A percentile compares a stretch with the other conserved stretches of the same genome.
These are phyloP conservation scores for Jackrogersella multiformis DNA, from an alignment of 495 filamentous ascomycete genomes.

Conservation along the genomic window DNA sequence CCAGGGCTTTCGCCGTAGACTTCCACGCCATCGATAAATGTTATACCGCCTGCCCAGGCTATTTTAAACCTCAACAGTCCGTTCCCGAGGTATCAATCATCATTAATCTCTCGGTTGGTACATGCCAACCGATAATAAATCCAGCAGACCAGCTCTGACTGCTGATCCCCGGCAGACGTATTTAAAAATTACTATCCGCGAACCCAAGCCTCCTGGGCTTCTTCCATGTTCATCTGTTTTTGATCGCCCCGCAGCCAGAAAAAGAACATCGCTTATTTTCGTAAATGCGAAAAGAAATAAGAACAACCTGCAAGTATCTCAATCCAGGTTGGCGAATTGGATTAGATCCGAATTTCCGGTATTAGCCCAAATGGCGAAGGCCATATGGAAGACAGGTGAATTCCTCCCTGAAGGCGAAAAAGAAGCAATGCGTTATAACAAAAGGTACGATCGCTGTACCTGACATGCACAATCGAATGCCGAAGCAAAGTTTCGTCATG, in stretches of 20 bases:
- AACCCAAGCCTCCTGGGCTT: constrained; percentile 59
- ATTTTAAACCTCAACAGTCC: constrained; percentile 25
- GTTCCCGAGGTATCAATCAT: constrained; percentile 41
- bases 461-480: constrained; percentile 60
- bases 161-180: constrained; percentile 44
- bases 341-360: constrained; percentile 40
- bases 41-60: constrained; percentile 25
- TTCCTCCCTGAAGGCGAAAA: constrained; percentile 1
- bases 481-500: constrained; percentile 60
- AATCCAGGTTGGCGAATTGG: constrained; percentile 35
- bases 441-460: constrained; percentile 58
- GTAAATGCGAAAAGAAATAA: constrained; percentile 46
- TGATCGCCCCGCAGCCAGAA: constrained; percentile 50
- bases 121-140: constrained; percentile 28
- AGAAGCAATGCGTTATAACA: constrained; percentile 35
- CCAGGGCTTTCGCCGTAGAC: constrained; percentile 36
- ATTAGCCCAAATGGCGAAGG: constrained; percentile 36
- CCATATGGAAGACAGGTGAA: constrained; percentile 11
- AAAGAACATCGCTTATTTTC: constrained; percentile 45
- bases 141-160: constrained; percentile 41
- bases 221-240: constrained; percentile 54
- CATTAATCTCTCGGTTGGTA: constrained; percentile 37
- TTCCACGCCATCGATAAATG: constrained; percentile 23
- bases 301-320: constrained; percentile 50
- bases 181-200: constrained; percentile 55